Evolutionary conservation across 2,329 filamentous ascomycete species (phyloP), one percentile per base, ranked within the genome.

Genomic region (Pseudogymnoascus sp.): DNA sequence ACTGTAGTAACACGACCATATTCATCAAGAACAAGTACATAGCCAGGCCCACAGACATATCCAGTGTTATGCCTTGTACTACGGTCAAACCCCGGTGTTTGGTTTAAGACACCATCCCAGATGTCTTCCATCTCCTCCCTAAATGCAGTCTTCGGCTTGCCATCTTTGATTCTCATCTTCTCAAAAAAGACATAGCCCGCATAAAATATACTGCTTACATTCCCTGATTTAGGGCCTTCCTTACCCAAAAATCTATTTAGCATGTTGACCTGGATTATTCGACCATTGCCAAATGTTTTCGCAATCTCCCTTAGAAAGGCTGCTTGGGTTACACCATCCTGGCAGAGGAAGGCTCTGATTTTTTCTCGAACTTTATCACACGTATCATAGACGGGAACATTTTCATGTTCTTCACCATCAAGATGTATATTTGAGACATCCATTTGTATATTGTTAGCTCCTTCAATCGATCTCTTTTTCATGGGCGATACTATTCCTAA

Each of bases 171-270:
- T 13, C 82, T 73, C 66, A 80, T 65, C 74, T 85, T 86, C 73
- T 86, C 82, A 66, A 86, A 85, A 69, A 80, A 84, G 17, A 83
- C 77, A 68, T 85, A 85, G 0, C 74, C 76, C 2, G 77, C 78
- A 66, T 84, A 83, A 68, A 78, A 84, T 2, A 80, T 72, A 9
- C 66, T 65, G 59, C 72, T 78, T 4, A 75, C 78, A 58, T 79
- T 80, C 3, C 82, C 81, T 2, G 73, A 72, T 10, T 72, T 72
- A 0, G 75, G 64, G 0, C 81, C 81, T 61, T 77, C 80, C 66
- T 79, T 79, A 10, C 68, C 68, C 61, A 82, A 74, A 66, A 84
- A 85, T 36, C 73, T 71, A 33, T 72, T 72, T n/a, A 84, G 74
- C 65, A 79, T 76, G 51, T 73, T 74, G 3, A 73, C 67, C 17